Evolutionary conservation across 495 filamentous ascomycete genomes (phyloP).

Genomic region (Penicillium crystallinum): DNA sequence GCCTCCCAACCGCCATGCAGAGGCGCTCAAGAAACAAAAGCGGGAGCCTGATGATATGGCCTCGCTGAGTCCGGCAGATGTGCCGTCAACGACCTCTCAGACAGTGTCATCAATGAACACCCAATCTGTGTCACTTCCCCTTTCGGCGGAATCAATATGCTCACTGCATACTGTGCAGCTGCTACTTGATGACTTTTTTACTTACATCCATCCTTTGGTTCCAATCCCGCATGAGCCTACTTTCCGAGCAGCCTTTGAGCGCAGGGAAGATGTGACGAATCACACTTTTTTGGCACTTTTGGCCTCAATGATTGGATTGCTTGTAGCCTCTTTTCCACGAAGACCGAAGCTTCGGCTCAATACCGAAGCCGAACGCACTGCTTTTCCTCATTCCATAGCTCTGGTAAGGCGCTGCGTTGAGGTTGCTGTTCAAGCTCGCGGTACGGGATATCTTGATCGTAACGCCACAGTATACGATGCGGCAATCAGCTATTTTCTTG

Average conservation of each 20-base stretch:
- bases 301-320: slow-evolving; percentile 71
- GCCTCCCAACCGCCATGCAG: slow-evolving; percentile 80
- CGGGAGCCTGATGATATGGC: slow-evolving; percentile 39
- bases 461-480: slow-evolving; percentile 73
- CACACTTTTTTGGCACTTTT: slow-evolving; percentile 68
- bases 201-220: slow-evolving; percentile 80
- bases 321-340: slow-evolving; percentile 80
- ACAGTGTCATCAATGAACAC: slow-evolving; percentile 7
- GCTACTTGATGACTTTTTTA: slow-evolving; percentile 84
- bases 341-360: slow-evolving; percentile 66
- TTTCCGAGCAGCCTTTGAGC: slow-evolving; percentile 67
- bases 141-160: slow-evolving; percentile 70
- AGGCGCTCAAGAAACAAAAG: slow-evolving; percentile 67
- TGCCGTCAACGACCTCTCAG: slow-evolving; percentile 22
- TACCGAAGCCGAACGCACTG: slow-evolving; percentile 43
- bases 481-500: slow-evolving; percentile 79
- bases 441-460: slow-evolving; percentile 60
- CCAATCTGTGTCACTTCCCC: slow-evolving; percentile 24
- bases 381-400: slow-evolving; percentile 59
- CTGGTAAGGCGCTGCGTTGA: slow-evolving; percentile 70
- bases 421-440: slow-evolving; percentile 66
- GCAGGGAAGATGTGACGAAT: slow-evolving; percentile 64
- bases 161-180: slow-evolving; percentile 58
- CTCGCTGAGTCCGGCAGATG: slow-evolving; percentile 22
- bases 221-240: slow-evolving; percentile 82